Evolutionary conservation across 257 asterid species (phyloP).

Genomic region (Pogostemon cablin): DNA sequence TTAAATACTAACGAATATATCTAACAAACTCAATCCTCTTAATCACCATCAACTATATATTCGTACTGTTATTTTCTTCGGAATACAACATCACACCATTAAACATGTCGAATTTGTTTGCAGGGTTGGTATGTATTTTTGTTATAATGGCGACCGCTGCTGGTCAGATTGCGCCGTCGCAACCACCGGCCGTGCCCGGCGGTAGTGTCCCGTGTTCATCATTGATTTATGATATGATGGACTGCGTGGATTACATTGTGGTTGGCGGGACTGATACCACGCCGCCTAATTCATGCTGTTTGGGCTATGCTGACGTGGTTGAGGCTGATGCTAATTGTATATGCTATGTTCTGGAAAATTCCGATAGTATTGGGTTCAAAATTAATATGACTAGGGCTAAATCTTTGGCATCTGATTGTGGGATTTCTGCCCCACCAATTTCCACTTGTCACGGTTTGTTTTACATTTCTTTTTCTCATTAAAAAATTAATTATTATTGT

Average conservation of each 20-base stretch:
- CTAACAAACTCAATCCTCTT: too few relatives aligned
- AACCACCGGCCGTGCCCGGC: too few relatives aligned
- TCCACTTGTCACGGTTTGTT: conserved; percentile 26
- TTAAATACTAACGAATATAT: too few relatives aligned
- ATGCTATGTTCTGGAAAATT: conserved; percentile 20
- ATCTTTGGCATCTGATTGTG: conserved; percentile 29
- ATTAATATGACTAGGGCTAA: conserved; percentile 35
- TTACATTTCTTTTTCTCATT: neutral
- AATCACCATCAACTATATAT: too few relatives aligned
- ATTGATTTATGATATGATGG: neutral
- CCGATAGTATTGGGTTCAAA: conserved; percentile 19
- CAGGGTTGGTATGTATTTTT: too few relatives aligned
- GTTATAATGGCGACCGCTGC: too few relatives aligned
- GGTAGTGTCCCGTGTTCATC: too few relatives aligned
- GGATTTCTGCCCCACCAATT: conserved; percentile 15
- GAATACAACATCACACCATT: too few relatives aligned
- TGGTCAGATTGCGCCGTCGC: too few relatives aligned
- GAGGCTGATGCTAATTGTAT: conserved; percentile 25
- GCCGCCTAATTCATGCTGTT: conserved; percentile 32
- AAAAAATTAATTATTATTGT: neutral
- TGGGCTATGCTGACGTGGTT: conserved; percentile 25
- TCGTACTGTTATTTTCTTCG: too few relatives aligned
- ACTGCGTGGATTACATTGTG: conserved; percentile 27
- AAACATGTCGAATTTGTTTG: too few relatives aligned
- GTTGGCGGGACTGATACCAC: conserved; percentile 18